Conservation (phyloP, 495 filamentous ascomycete genomes). For the Talaromyces ruber region DNA sequence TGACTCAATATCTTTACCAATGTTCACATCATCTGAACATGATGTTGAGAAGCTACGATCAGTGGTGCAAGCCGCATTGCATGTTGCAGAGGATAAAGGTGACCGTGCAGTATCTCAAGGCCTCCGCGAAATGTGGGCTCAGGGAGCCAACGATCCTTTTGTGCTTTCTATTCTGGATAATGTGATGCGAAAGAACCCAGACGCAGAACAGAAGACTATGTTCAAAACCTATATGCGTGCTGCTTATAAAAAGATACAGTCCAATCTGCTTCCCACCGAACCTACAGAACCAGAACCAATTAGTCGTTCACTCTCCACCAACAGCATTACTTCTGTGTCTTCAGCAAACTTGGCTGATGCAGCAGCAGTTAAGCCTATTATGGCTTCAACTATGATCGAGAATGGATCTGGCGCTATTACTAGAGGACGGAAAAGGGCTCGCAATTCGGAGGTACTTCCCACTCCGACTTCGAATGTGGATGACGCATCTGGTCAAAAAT, state of each 20-base stretch:
- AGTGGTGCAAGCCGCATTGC: constrained; percentile 15
- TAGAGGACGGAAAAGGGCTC: constrained; percentile 3
- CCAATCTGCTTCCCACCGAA: constrained; percentile 6
- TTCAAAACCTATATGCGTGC: constrained; percentile 20
- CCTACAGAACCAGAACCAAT: constrained; percentile 6
- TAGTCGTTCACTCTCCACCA: constrained; percentile 24
- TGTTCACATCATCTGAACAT: constrained; percentile 14
- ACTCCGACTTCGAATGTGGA: not conserved
- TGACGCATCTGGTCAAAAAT: constrained; percentile 7
- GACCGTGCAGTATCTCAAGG: constrained; percentile 19
- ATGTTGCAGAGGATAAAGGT: constrained; percentile 15
- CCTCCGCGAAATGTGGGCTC: constrained; percentile 19
- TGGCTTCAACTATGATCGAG: constrained; percentile 10
- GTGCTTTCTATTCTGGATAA: constrained; percentile 17
- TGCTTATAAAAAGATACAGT: constrained; percentile 13
- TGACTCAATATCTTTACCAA: constrained; percentile 14
- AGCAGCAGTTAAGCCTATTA: constrained; percentile 9
- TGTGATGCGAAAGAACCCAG: constrained; percentile 16
- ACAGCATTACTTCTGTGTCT: constrained; percentile 36
- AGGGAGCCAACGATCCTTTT: constrained; percentile 17
- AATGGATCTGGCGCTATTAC: constrained; percentile 10
- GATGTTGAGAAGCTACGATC: constrained; percentile 19
- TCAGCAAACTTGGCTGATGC: constrained; percentile 26
- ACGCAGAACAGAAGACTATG: constrained; percentile 13
- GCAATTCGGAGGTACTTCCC: constrained; percentile 4